Conservation (phyloP, 306 rosid genomes). For the Casuarina glauca region DNA sequence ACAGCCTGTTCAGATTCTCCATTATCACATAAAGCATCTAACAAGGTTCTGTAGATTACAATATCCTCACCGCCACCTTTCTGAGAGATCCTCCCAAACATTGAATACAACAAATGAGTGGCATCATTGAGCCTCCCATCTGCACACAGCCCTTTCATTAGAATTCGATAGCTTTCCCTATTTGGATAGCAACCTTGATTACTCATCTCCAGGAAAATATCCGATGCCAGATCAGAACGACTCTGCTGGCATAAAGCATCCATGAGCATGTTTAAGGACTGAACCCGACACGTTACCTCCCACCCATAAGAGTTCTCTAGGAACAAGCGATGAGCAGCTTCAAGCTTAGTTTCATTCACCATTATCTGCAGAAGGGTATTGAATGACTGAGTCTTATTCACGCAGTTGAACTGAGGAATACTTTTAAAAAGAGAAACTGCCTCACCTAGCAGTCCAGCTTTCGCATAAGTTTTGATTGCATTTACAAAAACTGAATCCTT, state of each 20-base stretch:
- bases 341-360: slow-evolving; percentile 41
- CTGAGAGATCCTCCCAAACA: slow-evolving; percentile 64
- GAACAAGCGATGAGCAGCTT: slow-evolving; percentile 42
- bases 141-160: slow-evolving; percentile 56
- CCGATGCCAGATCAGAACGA: slow-evolving; percentile 51
- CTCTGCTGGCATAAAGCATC: slow-evolving; percentile 38
- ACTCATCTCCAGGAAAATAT: slow-evolving; percentile 53
- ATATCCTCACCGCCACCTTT: slow-evolving; percentile 56
- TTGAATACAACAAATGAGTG: slow-evolving; percentile 53
- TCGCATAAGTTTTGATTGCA: slow-evolving; percentile 43
- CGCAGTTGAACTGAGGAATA: slow-evolving; percentile 51
- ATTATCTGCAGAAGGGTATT: slow-evolving; percentile 48
- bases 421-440: slow-evolving; percentile 38
- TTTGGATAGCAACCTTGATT: slow-evolving; percentile 49
- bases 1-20: slow-evolving; percentile 46
- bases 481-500: slow-evolving; percentile 50
- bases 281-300: slow-evolving; percentile 44
- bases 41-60: slow-evolving; percentile 48
- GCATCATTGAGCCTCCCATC: slow-evolving; percentile 56
- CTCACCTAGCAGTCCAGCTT: slow-evolving; percentile 39
- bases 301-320: slow-evolving; percentile 47
- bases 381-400: slow-evolving; percentile 52
- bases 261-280: slow-evolving; percentile 51
- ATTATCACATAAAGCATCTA: slow-evolving; percentile 52
- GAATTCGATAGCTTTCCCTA: slow-evolving; percentile 44